phyloP scores from a whole-genome alignment of 306 rosid species.

The Vigna unguiculata region DNA sequence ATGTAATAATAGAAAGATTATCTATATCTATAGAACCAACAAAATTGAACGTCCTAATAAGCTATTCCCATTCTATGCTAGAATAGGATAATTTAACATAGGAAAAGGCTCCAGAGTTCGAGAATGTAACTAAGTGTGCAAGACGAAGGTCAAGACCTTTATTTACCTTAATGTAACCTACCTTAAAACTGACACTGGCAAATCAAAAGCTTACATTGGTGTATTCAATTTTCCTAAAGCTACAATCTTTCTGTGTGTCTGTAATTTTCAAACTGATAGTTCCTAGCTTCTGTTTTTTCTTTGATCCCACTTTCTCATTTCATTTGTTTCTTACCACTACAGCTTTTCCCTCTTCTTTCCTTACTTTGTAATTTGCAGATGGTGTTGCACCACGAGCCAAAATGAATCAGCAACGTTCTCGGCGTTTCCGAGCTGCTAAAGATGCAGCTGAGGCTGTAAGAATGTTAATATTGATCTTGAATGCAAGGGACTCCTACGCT shows the following conservation, averaged over 20 bases:
- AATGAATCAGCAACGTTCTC: constrained; percentile 91
- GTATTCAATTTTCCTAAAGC: not conserved
- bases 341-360: constrained; percentile 9
- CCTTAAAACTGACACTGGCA: not conserved
- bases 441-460: constrained; percentile 82
- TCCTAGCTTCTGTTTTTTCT: not conserved
- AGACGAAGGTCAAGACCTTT: not conserved
- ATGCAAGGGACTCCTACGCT: constrained; percentile 4
- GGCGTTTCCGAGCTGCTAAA: constrained; percentile 85
- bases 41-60: not conserved
- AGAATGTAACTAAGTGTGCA: not conserved
- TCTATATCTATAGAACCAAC: not conserved
- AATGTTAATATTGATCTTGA: constrained; percentile 37
- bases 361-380: constrained; percentile 53
- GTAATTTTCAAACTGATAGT: constrained; percentile 16
- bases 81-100: not conserved
- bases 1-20: not conserved
- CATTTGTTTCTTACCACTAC: not conserved
- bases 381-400: constrained; percentile 96
- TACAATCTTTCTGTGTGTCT: not conserved
- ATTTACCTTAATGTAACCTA: not conserved
- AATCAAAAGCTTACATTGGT: not conserved
- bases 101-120: not conserved
- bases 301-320: constrained; percentile 14
- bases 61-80: not conserved